Base-by-base conservation (phyloP, 2,329 filamentous ascomycete species). In the Coniochaeta hoffmannii region DNA sequence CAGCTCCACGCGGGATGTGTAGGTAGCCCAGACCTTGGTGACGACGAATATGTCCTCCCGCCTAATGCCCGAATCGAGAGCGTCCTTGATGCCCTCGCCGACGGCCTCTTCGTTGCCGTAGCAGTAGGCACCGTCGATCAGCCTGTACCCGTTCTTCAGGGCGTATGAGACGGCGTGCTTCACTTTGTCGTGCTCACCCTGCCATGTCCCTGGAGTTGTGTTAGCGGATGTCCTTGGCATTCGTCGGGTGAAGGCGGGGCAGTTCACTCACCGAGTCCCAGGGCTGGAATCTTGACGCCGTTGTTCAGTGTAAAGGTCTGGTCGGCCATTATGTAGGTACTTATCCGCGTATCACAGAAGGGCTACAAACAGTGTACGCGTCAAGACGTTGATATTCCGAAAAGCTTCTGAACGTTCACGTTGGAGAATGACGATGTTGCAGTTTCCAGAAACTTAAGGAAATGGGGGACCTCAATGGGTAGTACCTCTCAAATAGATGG, bases 51-150 rank as follows among this genome's bases (percentile, higher is more conserved):
- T 73, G 56, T 95, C 88, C 68, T 88, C 82, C 58, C 90, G 82
- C 78, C 86, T 88, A 63, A 88, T 75, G 24, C 89, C 89, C 5
- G 82, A 74, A 26, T 75, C 77, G 65, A 93, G 83, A 30, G 87
- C 89, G 55, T 88, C 85, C 67, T 84, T 82, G 54, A 96, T 79
- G 10, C 88, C 90, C 66, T 85, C 75, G 60, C 90, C 90, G 15
- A 95, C 90, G 69, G 93, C 89, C 50, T 87, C 80, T 72, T 96
- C 90, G 69, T 95, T 92, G 62, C 78, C 85, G 71, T 90, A 90
- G 73, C 85, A 87, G 75, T 87, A 89, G 6, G 88, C 86, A 61
- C 83, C 81, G 72, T 91, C 88, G 63, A 91, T 78, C 60, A 83
- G 77, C 63, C 73, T 73, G 73, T 84, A 83, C 17, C 80, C 80